Base-by-base conservation (phyloP, 371 early-diverging fungal genomes). In the Mucor velutinosus region DNA sequence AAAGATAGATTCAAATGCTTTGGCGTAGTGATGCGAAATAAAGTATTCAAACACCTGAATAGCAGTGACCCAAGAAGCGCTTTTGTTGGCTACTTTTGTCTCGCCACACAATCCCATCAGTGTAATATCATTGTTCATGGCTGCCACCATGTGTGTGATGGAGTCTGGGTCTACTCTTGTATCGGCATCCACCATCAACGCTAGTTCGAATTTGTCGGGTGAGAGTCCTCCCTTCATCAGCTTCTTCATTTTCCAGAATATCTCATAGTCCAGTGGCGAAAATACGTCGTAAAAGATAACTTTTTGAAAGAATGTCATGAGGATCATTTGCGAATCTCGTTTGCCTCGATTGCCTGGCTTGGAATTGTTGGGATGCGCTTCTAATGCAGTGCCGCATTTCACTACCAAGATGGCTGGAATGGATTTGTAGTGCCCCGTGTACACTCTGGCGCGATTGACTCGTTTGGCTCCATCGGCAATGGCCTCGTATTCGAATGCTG, bases 1-100 rank as follows among this genome's bases (percentile, higher is more conserved):
- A 88, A 97, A 98, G 39, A 97, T 90, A 6, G 91, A 89, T 79
- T 98, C 97, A 80, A 98, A 97, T 0, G 93, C 92, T 79, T 97
- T 97, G 53, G 89, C 90, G 33, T 96, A 81, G 74, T 98, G 96
- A 78, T 98, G 98, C 19, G 93, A 92, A 49, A 96, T 95, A 72
- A 94, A 98, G 83, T 97, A 98, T 79, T 98, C 98, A 76, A 94
- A 98, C 3, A 98, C 98, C 70, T 98, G 98, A 62, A 97, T 97
- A 29, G 87, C 90, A 0, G 95, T 93, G 7, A 95, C 96, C 96
- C 93, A 94, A 0, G 91, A 89, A 59, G 86, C 87, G 11, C 87
- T 81, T 69, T 94, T 93, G 86, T 95, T 95, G 39, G 92, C 95
- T 56, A 94, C 92, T 77, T 89, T 91, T 45, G 94, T 94, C 71